These are phyloP conservation scores for Tardiomyces digboiensis DNA, from an alignment of 1,139 yeast genomes.

Conservation along the genomic window DNA sequence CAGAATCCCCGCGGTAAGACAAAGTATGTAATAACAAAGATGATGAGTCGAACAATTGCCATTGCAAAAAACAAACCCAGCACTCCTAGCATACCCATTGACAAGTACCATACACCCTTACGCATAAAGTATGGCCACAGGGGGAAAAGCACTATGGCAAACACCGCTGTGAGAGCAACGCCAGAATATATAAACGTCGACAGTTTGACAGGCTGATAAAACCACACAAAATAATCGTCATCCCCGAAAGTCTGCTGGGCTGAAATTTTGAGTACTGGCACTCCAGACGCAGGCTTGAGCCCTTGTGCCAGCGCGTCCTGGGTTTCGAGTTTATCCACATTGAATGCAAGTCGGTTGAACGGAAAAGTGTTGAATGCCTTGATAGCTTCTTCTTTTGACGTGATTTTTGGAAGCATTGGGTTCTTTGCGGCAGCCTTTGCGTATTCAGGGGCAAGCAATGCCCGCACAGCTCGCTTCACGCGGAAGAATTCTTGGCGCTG, in stretches of 20 bases:
- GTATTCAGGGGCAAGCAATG: slow-evolving; percentile 67
- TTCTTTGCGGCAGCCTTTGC: slow-evolving; percentile 40
- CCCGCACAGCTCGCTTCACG: slow-evolving; percentile 69
- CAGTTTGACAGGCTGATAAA: slow-evolving; percentile 69
- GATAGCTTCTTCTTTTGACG: slow-evolving; percentile 46
- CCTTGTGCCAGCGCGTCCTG: slow-evolving; percentile 57
- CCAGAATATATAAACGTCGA: slow-evolving; percentile 51
- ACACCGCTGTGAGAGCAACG: slow-evolving; percentile 56
- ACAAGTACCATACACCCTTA: slow-evolving; percentile 82
- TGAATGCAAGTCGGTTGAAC: slow-evolving; percentile 63
- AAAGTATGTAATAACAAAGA: slow-evolving; percentile 55
- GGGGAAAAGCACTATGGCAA: slow-evolving; percentile 82
- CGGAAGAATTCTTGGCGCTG: slow-evolving; percentile 74
- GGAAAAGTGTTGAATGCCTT: slow-evolving; percentile 59
- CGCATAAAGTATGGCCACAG: slow-evolving; percentile 93
- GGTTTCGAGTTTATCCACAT: slow-evolving; percentile 49
- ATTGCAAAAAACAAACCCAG: slow-evolving; percentile 66
- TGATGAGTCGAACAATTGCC: slow-evolving; percentile 69
- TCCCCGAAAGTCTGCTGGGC: slow-evolving; percentile 64
- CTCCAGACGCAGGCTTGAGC: slow-evolving; percentile 59
- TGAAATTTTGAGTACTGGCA: slow-evolving; percentile 60
- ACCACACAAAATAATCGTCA: slow-evolving; percentile 85
- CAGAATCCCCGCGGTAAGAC: slow-evolving; percentile 68
- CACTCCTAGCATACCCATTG: slow-evolving; percentile 67
- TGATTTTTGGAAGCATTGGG: slow-evolving; percentile 52